These are phyloP conservation scores for Linum usitatissimum DNA, from an alignment of 345 rosid species.

Conservation along the genomic window DNA sequence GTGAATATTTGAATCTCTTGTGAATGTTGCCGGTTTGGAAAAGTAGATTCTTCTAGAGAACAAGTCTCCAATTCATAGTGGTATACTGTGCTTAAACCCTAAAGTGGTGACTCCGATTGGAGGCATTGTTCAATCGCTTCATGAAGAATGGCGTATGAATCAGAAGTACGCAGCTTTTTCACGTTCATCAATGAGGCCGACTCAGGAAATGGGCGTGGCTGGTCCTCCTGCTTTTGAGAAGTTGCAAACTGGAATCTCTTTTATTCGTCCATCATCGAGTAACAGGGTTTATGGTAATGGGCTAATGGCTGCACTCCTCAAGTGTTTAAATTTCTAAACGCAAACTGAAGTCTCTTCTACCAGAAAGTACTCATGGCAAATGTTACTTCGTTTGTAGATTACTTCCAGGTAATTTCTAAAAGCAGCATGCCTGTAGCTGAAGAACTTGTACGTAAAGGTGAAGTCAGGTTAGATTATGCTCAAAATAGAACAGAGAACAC, in stretches of 20 bases:
- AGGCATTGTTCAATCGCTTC: slow-evolving; percentile 65
- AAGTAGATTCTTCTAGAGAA: slow-evolving; percentile 71
- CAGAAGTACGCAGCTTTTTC: slow-evolving; percentile 50
- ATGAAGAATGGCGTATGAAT: slow-evolving; percentile 90
- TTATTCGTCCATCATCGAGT: slow-evolving; percentile 22
- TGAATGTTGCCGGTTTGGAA: slow-evolving; percentile 5
- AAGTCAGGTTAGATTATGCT: neutral
- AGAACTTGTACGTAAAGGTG: neutral
- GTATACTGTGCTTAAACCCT: slow-evolving; percentile 65
- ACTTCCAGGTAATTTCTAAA: neutral
- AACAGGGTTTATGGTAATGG: slow-evolving; percentile 15
- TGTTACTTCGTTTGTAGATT: neutral
- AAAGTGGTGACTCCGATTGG: slow-evolving; percentile 55
- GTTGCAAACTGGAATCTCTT: slow-evolving; percentile 43
- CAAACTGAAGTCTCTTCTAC: neutral
- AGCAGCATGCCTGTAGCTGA: neutral
- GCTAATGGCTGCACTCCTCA: slow-evolving; percentile 3
- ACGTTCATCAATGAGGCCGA: slow-evolving; percentile 37
- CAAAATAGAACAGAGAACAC: neutral
- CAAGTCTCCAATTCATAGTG: slow-evolving; percentile 45
- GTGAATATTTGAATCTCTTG: neutral
- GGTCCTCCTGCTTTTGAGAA: slow-evolving; percentile 86
- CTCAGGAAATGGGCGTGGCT: slow-evolving; percentile 37
- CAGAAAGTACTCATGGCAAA: neutral
- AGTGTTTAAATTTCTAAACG: neutral